Evolutionary conservation across 176 grass and related monocot species (phyloP).

Genomic region (Hordeum vulgare): MorexV3_pseudomolecules_assembly NC_058521.1:4762936-4763435

Average conservation of each 20-base stretch:
- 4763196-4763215: conserved; percentile 46
- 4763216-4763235: conserved; percentile 32
- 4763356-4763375: conserved; percentile 61
- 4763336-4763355: conserved; percentile 43
- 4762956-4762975: conserved; percentile 1
- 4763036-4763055: no score
- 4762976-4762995: conserved; percentile 22
- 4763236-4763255: conserved; percentile 60
- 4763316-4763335: conserved; percentile 60
- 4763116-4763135: conserved; percentile 65
- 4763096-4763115: conserved; percentile 45
- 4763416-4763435: neutral
- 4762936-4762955: conserved; percentile 35
- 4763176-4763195: conserved; percentile 42
- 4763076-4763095: conserved; percentile 33
- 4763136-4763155: conserved; percentile 57
- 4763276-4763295: conserved; percentile 46
- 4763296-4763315: conserved; percentile 79
- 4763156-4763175: conserved; percentile 56
- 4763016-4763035: conserved; percentile 46
- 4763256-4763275: conserved; percentile 38
- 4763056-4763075: conserved; percentile 72
- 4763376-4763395: conserved; percentile 56
- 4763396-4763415: conserved; percentile 21
- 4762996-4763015: conserved; percentile 40